Conservation (phyloP, 1,139 yeast species). For the Pneumocystis murina region DNA sequence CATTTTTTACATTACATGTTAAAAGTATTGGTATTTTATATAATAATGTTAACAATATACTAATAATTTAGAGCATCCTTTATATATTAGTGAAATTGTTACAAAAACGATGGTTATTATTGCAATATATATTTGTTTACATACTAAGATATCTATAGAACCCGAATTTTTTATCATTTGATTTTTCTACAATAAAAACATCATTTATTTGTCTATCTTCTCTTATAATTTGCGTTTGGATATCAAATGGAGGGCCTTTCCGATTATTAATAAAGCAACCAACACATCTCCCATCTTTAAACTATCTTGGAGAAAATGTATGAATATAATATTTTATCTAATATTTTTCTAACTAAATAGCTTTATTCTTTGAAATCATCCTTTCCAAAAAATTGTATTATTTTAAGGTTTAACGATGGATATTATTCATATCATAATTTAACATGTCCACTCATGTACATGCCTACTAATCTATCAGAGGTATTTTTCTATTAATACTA, state of each 20-base stretch:
- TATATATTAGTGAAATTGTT: not conserved
- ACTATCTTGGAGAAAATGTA: not conserved
- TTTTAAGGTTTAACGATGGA: not conserved
- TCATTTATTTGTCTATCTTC: not conserved
- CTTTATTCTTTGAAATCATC: not conserved
- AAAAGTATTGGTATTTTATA: not conserved
- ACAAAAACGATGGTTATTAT: not conserved
- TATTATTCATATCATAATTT: not conserved
- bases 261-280: not conserved
- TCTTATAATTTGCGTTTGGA: not conserved
- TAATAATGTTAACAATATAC: not conserved
- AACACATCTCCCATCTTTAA: not conserved
- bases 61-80: not conserved
- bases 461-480: not conserved
- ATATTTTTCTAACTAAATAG: not conserved
- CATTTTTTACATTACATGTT: not conserved
- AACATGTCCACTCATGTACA: not conserved
- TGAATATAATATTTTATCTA: not conserved
- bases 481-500: not conserved
- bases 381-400: not conserved
- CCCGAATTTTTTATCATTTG: not conserved
- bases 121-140: not conserved
- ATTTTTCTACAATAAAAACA: not conserved
- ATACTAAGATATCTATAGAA: not conserved
- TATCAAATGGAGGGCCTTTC: not conserved